phyloP scores from a whole-genome alignment of 2,329 filamentous ascomycete genomes.

The Colletotrichum abscissum region DNA sequence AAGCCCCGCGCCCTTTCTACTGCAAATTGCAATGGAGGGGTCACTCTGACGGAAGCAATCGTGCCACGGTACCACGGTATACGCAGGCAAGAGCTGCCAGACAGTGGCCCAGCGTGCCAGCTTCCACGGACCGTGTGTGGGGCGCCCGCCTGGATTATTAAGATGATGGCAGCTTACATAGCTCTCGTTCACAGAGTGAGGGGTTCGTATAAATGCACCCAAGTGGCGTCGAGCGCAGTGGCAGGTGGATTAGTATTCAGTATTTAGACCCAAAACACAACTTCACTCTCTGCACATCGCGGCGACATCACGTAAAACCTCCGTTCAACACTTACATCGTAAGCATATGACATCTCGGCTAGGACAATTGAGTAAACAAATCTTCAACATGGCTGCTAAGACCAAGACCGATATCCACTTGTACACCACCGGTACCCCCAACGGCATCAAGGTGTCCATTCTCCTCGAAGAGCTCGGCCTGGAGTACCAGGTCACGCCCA shows the following conservation, averaged over 20 bases:
- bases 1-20: background rate
- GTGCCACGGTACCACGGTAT: background rate
- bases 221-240: background rate
- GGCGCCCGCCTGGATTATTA: constrained; percentile 19
- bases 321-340: background rate
- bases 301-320: background rate
- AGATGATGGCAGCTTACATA: background rate
- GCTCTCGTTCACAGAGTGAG: constrained; percentile 1
- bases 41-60: constrained; percentile 28
- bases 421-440: constrained; percentile 86
- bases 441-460: constrained; percentile 91
- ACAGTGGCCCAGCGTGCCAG: background rate
- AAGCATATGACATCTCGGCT: constrained; percentile 28
- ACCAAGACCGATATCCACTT: constrained; percentile 76
- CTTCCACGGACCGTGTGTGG: constrained; percentile 8
- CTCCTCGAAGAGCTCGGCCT: constrained; percentile 86
- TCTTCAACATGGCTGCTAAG: constrained; percentile 52
- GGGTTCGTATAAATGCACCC: constrained; percentile 4
- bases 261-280: background rate
- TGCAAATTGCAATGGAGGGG: constrained; percentile 7
- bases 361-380: constrained; percentile 22
- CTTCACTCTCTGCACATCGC: background rate
- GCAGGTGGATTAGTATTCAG: constrained; percentile 18
- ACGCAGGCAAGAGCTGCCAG: constrained; percentile 11
- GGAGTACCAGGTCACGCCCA: constrained; percentile 77